Conservation (phyloP, 2,329 filamentous ascomycete genomes). For the Keithomyces neogunnii region DNA sequence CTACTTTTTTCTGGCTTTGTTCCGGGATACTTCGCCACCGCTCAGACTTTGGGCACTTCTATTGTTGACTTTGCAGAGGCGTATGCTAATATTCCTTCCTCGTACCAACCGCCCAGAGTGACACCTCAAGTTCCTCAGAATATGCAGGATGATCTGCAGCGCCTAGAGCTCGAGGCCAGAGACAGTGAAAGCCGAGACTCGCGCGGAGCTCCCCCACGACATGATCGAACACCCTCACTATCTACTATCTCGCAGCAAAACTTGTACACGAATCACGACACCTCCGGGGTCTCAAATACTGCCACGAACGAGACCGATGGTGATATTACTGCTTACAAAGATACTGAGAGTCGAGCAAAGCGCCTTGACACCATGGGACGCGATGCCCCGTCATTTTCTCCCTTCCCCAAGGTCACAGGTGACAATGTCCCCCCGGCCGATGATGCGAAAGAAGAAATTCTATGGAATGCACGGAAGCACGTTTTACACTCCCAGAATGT, state of each 20-base stretch:
- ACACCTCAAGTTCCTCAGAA: slow-evolving; percentile 95
- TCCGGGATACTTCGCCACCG: slow-evolving; percentile 12
- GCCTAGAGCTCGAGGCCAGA: slow-evolving; percentile 76
- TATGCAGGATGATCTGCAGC: slow-evolving; percentile 89
- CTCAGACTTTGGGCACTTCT: background rate
- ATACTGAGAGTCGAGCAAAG: slow-evolving; percentile 25
- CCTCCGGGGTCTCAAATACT: slow-evolving; percentile 11
- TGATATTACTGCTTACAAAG: slow-evolving; percentile 30
- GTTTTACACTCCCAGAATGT: slow-evolving; percentile 92
- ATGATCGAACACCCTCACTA: slow-evolving; percentile 35
- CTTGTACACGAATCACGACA: slow-evolving; percentile 4
- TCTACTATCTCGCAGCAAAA: slow-evolving; percentile 28
- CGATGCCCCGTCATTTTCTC: slow-evolving; percentile 72
- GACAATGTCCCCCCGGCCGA: slow-evolving; percentile 89
- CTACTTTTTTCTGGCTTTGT: slow-evolving; percentile 9
- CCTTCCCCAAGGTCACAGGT: slow-evolving; percentile 79
- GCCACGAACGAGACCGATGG: slow-evolving; percentile 24
- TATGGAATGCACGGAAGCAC: slow-evolving; percentile 74
- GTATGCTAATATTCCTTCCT: slow-evolving; percentile 26
- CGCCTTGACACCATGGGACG: slow-evolving; percentile 36
- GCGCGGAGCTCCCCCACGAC: slow-evolving; percentile 23
- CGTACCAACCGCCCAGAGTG: slow-evolving; percentile 48
- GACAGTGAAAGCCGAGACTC: slow-evolving; percentile 28
- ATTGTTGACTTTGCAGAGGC: slow-evolving; percentile 19
- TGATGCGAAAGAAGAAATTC: slow-evolving; percentile 83